phyloP scores from a whole-genome alignment of 306 rosid species.

The Malus orientalis region DNA sequence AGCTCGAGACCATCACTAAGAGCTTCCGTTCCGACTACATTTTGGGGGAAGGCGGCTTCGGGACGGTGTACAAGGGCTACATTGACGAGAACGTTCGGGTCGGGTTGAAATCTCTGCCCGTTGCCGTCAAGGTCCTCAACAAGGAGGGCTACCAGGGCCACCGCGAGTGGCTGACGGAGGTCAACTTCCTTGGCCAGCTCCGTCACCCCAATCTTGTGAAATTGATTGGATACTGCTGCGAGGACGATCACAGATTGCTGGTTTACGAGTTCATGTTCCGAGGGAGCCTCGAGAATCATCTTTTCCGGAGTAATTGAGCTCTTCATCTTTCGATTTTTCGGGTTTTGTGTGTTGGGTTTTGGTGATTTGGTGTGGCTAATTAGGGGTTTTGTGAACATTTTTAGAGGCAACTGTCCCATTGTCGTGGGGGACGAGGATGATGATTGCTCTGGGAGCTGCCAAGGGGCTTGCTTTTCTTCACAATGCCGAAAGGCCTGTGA shows the following conservation, averaged over 20 bases:
- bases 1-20: conserved; percentile 92
- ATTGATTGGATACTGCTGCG: conserved; percentile 97
- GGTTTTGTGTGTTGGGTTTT: not conserved
- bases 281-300: conserved; percentile 93
- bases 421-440: conserved; percentile 84
- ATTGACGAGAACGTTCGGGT: conserved; percentile 95
- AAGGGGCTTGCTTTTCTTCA: conserved; percentile 98
- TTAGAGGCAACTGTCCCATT: conserved; percentile 80
- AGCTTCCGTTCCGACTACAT: conserved; percentile 92
- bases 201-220: conserved; percentile 96
- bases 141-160: conserved; percentile 98
- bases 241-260: conserved; percentile 92
- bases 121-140: conserved; percentile 92
- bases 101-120: conserved; percentile 92
- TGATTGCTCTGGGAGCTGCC: conserved; percentile 96
- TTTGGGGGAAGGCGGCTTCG: conserved; percentile 97
- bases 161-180: conserved; percentile 99
- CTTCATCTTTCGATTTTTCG: not conserved
- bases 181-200: conserved; percentile 93
- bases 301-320: conserved; percentile 67
- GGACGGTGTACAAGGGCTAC: conserved; percentile 95
- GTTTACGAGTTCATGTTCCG: conserved; percentile 98
- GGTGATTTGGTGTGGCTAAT: not conserved
- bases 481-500: conserved; percentile 92
- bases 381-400: not conserved